Evolutionary conservation across 2,329 filamentous ascomycete species (phyloP).

Genomic region (Calcarisporium arbuscula): DNA sequence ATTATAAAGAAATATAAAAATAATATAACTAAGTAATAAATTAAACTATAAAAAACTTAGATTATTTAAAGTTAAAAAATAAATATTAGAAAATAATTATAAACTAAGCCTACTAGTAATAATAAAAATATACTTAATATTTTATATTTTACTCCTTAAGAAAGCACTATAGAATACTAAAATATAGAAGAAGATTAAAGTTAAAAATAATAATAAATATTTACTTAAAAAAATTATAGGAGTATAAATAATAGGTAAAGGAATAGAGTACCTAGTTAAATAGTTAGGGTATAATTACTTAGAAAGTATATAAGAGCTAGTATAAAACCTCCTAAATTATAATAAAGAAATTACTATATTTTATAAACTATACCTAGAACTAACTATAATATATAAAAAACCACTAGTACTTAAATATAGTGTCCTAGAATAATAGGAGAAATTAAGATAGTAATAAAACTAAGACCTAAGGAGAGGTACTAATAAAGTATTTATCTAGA

Average conservation of each 20-base stretch:
- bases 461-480: no score
- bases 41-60: constrained; percentile 14
- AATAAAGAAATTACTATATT: not conserved
- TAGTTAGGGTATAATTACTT: constrained; percentile 10
- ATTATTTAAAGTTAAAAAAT: constrained; percentile 12
- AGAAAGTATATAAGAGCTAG: constrained; percentile 14
- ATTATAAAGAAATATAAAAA: constrained; percentile 12
- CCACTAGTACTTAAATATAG: no score
- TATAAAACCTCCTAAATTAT: not conserved
- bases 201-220: constrained; percentile 4
- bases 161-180: constrained; percentile 6
- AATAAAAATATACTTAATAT: constrained; percentile 12
- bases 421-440: no score
- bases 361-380: not conserved
- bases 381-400: no score
- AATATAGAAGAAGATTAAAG: constrained; percentile 5
- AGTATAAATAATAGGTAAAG: not conserved
- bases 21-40: constrained; percentile 11
- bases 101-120: constrained; percentile 8
- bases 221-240: constrained; percentile 5
- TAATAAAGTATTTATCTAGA: no score
- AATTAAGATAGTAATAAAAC: no score
- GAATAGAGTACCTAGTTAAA: constrained; percentile 14
- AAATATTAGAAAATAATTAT: constrained; percentile 13
- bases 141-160: constrained; percentile 15